Evolutionary conservation across 306 rosid genomes (phyloP).

Genomic region (Prunus mira): DNA sequence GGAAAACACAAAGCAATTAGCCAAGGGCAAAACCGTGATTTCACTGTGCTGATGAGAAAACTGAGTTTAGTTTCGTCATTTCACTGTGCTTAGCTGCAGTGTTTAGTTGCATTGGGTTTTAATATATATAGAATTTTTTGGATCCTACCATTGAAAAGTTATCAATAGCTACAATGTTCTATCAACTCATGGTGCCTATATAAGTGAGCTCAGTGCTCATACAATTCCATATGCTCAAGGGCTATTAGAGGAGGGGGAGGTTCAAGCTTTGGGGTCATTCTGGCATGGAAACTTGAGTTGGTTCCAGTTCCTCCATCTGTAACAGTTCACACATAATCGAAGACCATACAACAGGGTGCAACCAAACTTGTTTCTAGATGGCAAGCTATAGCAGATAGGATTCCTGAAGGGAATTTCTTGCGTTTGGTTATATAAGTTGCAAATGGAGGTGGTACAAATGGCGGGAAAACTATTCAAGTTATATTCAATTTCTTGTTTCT

Average conservation of each 20-base stretch:
- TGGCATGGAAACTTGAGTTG: not conserved
- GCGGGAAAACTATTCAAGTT: not conserved
- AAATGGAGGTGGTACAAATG: conserved; percentile 9
- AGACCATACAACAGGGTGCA: not conserved
- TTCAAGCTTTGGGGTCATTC: not conserved
- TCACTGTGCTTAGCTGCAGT: no score
- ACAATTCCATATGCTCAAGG: not conserved
- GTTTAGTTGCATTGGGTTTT: no score
- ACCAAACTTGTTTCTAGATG: not conserved
- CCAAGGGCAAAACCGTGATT: no score
- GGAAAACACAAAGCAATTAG: no score
- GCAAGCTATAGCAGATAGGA: not conserved
- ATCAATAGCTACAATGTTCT: not conserved
- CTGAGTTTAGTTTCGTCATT: no score
- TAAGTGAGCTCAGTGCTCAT: not conserved
- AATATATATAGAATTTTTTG: no score
- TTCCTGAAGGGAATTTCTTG: not conserved
- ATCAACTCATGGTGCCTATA: not conserved
- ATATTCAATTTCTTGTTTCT: not conserved
- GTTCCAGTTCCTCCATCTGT: not conserved
- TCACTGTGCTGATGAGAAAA: no score
- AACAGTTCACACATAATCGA: not conserved
- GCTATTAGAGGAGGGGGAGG: not conserved
- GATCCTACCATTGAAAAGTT: not conserved
- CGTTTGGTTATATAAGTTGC: not conserved